Base-by-base conservation (phyloP, 2,329 filamentous ascomycete genomes). In the Arachnopeziza araneosa region DNA sequence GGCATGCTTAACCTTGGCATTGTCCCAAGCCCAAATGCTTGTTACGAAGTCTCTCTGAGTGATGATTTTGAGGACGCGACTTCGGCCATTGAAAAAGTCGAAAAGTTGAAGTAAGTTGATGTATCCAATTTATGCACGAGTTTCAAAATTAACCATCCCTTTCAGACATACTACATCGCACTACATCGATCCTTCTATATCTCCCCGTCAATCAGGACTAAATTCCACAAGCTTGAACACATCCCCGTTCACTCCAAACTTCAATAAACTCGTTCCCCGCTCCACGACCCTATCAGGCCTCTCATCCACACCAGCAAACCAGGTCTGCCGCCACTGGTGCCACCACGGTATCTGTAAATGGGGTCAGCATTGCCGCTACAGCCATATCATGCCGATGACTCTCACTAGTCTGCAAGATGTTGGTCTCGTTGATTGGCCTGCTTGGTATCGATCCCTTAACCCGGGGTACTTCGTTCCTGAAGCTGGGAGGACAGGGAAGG, bases 311-410 rank as follows among this genome's bases (percentile, higher is more conserved):
- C 12, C 14, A 24, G 1, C 2, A 61, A 56, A 36, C 36, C 63
- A 64, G 48, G 50, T 64, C 53, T 81, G 80, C 68, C 75, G 76
- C 14, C 72, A 78, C 68, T 83, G 79, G 79, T 81, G 79, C 68
- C 73, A 74, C 56, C 71, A 76, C 50, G 80, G 80, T 7, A 74
- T 69, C 14, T 83, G 81, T 69, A 75, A 73, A 65, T 81, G 74
- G 71, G 77, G 75, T 2, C 55, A 60, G 7, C 63, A 69, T 9
- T 83, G 81, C 69, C 73, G 73, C 3, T 79, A 75, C 68, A 64
- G 67, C 53, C 81, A 83, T 68, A 67, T 66, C 60, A 81, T 83
- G 79, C 81, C 80, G 2, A 67, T 66, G 60, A 78, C 75, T 0
- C 30, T 61, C 4, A 70, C 71, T 19, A 78, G 75, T 1, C 75